phyloP scores from a whole-genome alignment of 371 early-diverging fungal species.

The Mucor piriformis region DNA sequence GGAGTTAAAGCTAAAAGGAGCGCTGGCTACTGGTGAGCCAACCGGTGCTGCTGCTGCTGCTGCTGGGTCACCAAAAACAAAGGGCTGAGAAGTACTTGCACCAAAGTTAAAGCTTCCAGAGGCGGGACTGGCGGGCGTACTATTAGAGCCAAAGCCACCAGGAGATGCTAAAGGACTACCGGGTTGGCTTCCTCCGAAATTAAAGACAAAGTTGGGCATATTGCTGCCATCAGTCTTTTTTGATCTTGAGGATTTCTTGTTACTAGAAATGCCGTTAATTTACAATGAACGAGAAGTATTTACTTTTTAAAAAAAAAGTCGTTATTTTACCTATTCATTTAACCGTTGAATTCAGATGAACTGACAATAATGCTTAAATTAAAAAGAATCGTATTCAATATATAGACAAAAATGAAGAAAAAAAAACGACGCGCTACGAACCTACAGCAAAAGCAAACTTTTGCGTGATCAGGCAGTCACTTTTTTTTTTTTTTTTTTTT shows the following conservation, averaged over 20 bases:
- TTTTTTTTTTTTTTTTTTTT: neutral
- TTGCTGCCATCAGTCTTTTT: constrained; percentile 17
- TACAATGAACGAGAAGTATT: neutral
- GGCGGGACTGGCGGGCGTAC: constrained; percentile 14
- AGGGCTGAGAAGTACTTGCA: neutral
- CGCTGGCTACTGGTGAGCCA: neutral
- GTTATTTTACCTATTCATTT: neutral
- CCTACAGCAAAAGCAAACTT: neutral
- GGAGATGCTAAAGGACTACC: constrained; percentile 13
- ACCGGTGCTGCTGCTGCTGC: neutral
- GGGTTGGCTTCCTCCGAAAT: constrained; percentile 13
- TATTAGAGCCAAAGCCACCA: neutral
- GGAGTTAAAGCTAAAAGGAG: constrained; percentile 10
- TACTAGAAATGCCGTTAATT: constrained; percentile 11
- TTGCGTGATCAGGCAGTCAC: neutral
- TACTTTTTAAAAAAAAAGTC: too few relatives aligned
- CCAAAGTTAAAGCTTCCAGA: constrained; percentile 8
- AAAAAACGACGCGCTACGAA: neutral
- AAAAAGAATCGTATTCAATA: neutral
- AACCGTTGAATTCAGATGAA: neutral
- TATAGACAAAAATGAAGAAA: neutral
- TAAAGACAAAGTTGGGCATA: constrained; percentile 23
- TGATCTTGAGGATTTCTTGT: constrained; percentile 13
- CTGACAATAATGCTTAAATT: too few relatives aligned
- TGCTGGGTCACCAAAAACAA: constrained; percentile 7